Evolutionary conservation across 2,329 filamentous ascomycete species (phyloP).

Genomic region (Microdochium trichocladiopsis): DNA sequence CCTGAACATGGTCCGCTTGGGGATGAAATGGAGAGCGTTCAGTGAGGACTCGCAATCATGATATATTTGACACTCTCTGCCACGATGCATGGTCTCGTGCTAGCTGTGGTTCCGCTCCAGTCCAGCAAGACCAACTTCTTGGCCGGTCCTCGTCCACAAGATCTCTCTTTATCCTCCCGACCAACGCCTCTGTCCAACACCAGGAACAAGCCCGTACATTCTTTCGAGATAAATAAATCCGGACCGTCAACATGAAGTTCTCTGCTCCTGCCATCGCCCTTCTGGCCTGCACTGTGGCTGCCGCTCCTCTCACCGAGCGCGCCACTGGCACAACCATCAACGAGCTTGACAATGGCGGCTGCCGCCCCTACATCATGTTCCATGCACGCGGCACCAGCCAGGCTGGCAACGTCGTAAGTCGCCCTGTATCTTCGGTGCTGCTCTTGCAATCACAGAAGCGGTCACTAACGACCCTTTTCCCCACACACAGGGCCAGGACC

Average conservation of each 20-base stretch:
- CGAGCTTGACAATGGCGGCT: constrained; percentile 18
- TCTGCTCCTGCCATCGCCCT: not conserved
- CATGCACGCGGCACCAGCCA: constrained; percentile 26
- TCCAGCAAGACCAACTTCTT: not conserved
- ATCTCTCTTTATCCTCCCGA: not conserved
- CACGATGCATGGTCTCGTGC: not conserved
- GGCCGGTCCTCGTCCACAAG: not conserved
- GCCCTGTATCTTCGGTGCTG: constrained; percentile 1
- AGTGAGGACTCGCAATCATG: not conserved
- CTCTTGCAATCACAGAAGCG: not conserved
- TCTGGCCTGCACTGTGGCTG: not conserved
- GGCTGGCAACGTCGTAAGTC: constrained; percentile 23
- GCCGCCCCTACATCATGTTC: constrained; percentile 22
- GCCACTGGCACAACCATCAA: constrained; percentile 10
- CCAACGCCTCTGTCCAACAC: not conserved
- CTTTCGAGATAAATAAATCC: not conserved
- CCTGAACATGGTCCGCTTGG: too few relatives aligned
- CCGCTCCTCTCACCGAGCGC: not conserved
- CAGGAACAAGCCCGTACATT: not conserved
- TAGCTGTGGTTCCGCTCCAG: not conserved
- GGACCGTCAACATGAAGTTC: not conserved
- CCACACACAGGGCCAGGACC: constrained; percentile 2
- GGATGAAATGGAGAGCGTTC: too few relatives aligned
- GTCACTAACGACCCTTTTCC: not conserved
- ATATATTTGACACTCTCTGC: not conserved